Evolutionary conservation across 2,329 filamentous ascomycete species (phyloP), one percentile per base, ranked within the genome.

Genomic region (Grosmannia clavigera): DNA sequence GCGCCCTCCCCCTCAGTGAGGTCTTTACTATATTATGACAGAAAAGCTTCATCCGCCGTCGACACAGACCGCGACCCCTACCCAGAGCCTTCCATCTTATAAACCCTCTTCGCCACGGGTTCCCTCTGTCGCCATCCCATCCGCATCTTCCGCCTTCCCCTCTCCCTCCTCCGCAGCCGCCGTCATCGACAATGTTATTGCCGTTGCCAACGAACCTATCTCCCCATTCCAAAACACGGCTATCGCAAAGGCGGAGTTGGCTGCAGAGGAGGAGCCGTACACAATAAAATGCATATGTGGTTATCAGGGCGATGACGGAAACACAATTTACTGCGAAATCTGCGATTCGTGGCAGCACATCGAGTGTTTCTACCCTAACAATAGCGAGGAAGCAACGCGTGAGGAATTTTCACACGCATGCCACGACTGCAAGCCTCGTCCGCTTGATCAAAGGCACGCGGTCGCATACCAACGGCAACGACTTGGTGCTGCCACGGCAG

Each of bases 291-390:
- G 94, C 81, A 95, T 97, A 68, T 99, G 94, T 76, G 85, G 85
- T 72, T 96, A 88, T 74, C 78, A 84, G 72, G 91, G 95, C 77
- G 94, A 99, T 79, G 94, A 99, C 78, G 94, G 94, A 74, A 92
- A 90, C 74, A 99, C 94, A 62, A 95, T 99, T 64, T 90, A 92
- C 74, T 99, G 94, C 79, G 94, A 97, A 71, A 83, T 81, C 61
- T 99, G 94, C 79, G 89, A 96, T 71, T 94, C 91, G 57, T 99
- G 94, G 94, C 94, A 99, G 75, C 94, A 99, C 74, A 95, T 96
- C 68, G 86, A 91, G 71, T 99, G 94, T 75, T 97, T 95, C 75
- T 97, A 97, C 71, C 83, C 83, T 27, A 73, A 82, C 64, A 88
- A 90, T 67, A 81, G 83, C 70, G 81, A 85, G 72, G 79, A 88